These are phyloP conservation scores for Senecio squalidus DNA, from an alignment of 140 eudicot species.

Conservation along the genomic window DNA sequence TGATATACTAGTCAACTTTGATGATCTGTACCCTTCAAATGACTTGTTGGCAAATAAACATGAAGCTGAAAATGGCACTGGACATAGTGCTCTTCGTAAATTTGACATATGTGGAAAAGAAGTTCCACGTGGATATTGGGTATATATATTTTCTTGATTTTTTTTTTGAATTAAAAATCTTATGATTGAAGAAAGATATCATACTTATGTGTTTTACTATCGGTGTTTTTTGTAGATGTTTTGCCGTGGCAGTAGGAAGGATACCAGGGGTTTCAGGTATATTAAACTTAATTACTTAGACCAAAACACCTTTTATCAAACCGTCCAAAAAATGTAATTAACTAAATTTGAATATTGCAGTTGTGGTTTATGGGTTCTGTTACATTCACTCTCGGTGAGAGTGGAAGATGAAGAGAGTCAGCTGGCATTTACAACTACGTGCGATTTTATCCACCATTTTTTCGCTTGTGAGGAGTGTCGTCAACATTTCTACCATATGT, in stretches of 20 bases:
- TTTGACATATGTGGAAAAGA: slow-evolving; percentile 81
- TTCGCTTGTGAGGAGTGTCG: slow-evolving; percentile 89
- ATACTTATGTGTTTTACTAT: background rate
- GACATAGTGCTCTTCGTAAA: slow-evolving; percentile 32
- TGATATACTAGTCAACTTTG: slow-evolving; percentile 78
- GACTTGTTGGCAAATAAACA: slow-evolving; percentile 24
- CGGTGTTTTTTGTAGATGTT: slow-evolving; percentile 54
- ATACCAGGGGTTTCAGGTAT: slow-evolving; percentile 92
- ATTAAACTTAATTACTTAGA: background rate
- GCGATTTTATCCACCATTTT: slow-evolving; percentile 80
- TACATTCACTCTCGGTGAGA: slow-evolving; percentile 94
- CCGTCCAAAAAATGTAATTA: slow-evolving; percentile 2
- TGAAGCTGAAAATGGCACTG: slow-evolving; percentile 30
- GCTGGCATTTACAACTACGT: slow-evolving; percentile 64
- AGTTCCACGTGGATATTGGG: slow-evolving; percentile 96
- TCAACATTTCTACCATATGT: slow-evolving; percentile 78
- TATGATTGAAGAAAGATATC: background rate
- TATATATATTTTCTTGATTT: slow-evolving; percentile 17
- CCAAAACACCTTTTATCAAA: background rate
- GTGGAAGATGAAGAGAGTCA: slow-evolving; percentile 87
- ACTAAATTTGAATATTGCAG: slow-evolving; percentile 36
- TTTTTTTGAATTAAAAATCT: background rate
- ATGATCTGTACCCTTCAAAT: slow-evolving; percentile 58
- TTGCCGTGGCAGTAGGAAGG: slow-evolving; percentile 95
- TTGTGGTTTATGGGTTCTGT: slow-evolving; percentile 91